Conservation (phyloP, 139 green algal genomes). For the Zygnema circumcarinatum region DNA sequence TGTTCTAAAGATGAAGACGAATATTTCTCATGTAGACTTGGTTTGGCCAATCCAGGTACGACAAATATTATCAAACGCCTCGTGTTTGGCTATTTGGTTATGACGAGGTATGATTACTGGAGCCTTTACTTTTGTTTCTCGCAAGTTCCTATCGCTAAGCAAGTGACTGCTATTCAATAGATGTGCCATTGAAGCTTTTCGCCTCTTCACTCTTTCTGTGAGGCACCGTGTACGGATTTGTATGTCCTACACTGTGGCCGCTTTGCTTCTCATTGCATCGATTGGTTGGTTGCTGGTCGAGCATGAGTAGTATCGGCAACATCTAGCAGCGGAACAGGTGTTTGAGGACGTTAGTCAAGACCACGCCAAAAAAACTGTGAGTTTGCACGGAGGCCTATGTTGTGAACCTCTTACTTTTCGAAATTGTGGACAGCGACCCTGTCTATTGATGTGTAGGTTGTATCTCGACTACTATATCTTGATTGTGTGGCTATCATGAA, state of each 20-base stretch:
- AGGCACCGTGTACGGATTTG: not conserved
- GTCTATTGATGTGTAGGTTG: too few relatives aligned
- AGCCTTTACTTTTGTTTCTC: not conserved
- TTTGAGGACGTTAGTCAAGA: constrained; percentile 69
- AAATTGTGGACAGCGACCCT: too few relatives aligned
- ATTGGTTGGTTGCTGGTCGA: too few relatives aligned
- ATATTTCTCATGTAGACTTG: constrained; percentile 16
- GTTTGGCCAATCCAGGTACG: constrained; percentile 57
- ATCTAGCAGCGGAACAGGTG: constrained; percentile 47
- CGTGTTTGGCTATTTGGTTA: constrained; percentile 70
- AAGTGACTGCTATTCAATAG: too few relatives aligned
- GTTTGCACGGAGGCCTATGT: not conserved
- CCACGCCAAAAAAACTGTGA: constrained; percentile 67
- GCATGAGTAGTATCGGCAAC: constrained; percentile 48
- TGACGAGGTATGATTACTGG: constrained; percentile 60
- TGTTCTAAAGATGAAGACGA: too few relatives aligned
- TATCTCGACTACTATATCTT: too few relatives aligned
- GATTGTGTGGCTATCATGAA: too few relatives aligned
- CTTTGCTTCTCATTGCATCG: too few relatives aligned
- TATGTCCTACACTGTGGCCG: not conserved
- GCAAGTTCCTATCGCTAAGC: too few relatives aligned
- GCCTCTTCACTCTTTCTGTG: not conserved
- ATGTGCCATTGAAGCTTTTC: too few relatives aligned
- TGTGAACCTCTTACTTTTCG: too few relatives aligned
- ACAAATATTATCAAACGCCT: constrained; percentile 72